Conservation (phyloP, 768 basidiomycete species). For the Tulasnella sp. region DNA sequence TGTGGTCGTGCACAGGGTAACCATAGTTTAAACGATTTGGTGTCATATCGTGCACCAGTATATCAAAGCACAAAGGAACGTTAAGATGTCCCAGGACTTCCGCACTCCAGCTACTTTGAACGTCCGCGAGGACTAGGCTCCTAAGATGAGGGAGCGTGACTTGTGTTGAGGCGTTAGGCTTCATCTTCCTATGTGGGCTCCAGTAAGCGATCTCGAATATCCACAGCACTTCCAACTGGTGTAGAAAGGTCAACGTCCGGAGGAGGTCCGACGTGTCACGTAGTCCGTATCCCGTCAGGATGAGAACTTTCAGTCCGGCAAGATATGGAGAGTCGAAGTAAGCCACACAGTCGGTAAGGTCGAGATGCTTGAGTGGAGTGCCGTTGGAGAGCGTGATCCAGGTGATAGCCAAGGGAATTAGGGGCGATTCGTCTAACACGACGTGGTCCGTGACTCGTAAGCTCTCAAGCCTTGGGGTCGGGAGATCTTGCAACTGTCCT, state of each 20-base stretch:
- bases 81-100: background rate
- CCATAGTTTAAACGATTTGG: too few species aligned
- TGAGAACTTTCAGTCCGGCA: background rate
- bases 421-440: too few species aligned
- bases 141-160: background rate
- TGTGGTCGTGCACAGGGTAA: too few species aligned
- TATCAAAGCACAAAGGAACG: background rate
- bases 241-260: background rate
- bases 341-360: background rate
- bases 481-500: too few species aligned
- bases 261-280: background rate
- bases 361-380: background rate
- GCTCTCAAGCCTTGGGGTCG: background rate
- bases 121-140: background rate
- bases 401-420: too few species aligned
- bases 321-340: background rate
- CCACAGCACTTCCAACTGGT: background rate
- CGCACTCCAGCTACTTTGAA: background rate
- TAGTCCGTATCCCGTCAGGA: background rate
- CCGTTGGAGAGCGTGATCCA: background rate
- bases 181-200: background rate
- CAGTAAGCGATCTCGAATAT: background rate
- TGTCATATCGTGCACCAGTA: background rate
- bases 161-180: background rate
- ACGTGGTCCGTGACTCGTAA: too few species aligned